A percentile compares a stretch with the other conserved stretches of the same genome.
These are phyloP conservation scores for Candida frijolesensis DNA, from an alignment of 1,139 yeast genomes.

Conservation along the genomic window DNA sequence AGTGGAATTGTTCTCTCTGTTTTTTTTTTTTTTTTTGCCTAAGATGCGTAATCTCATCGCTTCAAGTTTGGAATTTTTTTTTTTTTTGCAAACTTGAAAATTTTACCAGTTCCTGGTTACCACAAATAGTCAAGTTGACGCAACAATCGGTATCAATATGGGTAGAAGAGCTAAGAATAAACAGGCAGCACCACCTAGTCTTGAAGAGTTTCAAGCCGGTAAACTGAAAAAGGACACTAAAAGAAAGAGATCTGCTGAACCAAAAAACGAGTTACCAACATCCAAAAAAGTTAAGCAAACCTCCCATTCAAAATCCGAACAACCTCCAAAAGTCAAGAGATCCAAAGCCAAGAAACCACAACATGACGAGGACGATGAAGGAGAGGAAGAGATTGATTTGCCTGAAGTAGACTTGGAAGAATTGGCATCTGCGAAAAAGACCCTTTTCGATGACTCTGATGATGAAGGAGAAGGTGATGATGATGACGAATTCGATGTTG, in stretches of 20 bases:
- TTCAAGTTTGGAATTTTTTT: constrained; percentile 1
- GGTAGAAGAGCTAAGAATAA: constrained; percentile 91
- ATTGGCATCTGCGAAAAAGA: constrained; percentile 64
- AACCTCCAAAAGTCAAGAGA: constrained; percentile 1
- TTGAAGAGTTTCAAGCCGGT: constrained; percentile 74
- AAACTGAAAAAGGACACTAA: constrained; percentile 51
- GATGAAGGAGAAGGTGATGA: constrained; percentile 18
- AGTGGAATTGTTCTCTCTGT: too few relatives aligned
- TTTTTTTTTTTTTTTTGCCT: not conserved
- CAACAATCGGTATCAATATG: constrained; percentile 42
- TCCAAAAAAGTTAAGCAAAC: constrained; percentile 16
- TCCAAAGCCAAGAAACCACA: constrained; percentile 20
- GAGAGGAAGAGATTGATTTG: constrained; percentile 33
- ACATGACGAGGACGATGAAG: constrained; percentile 43
- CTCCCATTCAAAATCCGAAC: constrained; percentile 19
- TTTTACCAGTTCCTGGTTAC: not conserved
- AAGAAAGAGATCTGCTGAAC: constrained; percentile 26
- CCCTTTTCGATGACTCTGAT: constrained; percentile 74
- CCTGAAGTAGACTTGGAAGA: constrained; percentile 71
- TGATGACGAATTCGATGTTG: constrained; percentile 35
- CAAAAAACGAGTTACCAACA: constrained; percentile 21
- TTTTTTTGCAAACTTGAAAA: constrained; percentile 4
- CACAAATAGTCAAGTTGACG: not conserved
- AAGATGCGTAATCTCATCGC: constrained; percentile 7
- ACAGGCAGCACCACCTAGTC: constrained; percentile 86